These are phyloP conservation scores for Conticribra guillardii DNA, from an alignment of 108 stramenopile species.

Conservation along the genomic window DNA sequence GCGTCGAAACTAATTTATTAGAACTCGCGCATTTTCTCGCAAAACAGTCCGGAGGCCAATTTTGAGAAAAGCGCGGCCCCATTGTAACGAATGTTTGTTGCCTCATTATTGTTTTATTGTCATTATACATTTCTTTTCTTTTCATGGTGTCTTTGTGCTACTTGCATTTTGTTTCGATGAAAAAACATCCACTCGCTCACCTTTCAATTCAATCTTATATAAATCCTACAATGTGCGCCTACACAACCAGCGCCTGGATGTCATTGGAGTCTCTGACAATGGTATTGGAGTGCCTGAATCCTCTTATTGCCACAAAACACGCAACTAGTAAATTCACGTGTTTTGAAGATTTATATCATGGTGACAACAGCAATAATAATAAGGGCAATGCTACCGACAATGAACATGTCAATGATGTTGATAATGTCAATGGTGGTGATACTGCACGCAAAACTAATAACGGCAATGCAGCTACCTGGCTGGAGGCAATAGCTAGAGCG, in stretches of 20 bases:
- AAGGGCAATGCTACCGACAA: neutral
- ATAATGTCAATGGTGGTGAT: neutral
- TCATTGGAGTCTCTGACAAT: conserved; percentile 90
- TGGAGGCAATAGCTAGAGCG: too few relatives aligned
- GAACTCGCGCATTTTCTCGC: too few relatives aligned
- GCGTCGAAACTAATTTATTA: too few relatives aligned
- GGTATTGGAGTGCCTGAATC: conserved; percentile 74
- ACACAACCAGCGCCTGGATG: conserved; percentile 75
- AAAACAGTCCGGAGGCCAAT: too few relatives aligned
- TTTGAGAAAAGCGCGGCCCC: too few relatives aligned
- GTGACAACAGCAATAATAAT: conserved; percentile 2
- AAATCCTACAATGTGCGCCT: conserved; percentile 57
- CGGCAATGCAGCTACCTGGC: too few relatives aligned
- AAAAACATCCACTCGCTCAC: too few relatives aligned
- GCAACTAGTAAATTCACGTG: conserved; percentile 80
- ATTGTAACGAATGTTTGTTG: too few relatives aligned
- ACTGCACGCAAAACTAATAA: too few relatives aligned
- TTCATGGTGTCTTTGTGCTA: too few relatives aligned
- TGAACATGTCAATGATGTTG: too few relatives aligned
- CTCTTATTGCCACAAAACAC: conserved; percentile 75
- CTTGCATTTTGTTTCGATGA: conserved; percentile 9
- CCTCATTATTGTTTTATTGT: neutral
- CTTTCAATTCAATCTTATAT: neutral
- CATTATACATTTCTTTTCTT: neutral
- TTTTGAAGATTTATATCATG: conserved; percentile 79